Evolutionary conservation across 2,329 filamentous ascomycete species (phyloP).

Genomic region (Trichoderma lentiforme): DNA sequence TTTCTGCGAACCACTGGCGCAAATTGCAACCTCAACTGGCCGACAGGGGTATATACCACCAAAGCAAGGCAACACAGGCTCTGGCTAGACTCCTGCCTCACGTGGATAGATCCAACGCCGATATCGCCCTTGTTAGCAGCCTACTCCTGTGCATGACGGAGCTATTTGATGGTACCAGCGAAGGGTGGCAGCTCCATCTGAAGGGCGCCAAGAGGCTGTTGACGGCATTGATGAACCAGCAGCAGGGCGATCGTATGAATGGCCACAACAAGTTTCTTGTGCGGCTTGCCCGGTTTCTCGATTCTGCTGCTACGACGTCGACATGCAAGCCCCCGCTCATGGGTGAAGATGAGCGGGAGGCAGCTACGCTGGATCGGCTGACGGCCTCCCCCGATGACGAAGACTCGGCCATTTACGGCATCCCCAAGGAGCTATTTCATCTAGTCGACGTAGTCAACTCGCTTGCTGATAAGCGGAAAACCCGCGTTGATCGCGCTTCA

Average conservation of each 20-base stretch:
- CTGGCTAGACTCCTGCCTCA: constrained; percentile 34
- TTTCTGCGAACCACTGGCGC: constrained; percentile 36
- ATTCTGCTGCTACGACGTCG: constrained; percentile 34
- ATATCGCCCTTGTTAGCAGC: constrained; percentile 39
- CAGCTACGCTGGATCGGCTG: constrained; percentile 28
- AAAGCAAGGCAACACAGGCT: constrained; percentile 32
- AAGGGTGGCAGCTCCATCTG: constrained; percentile 42
- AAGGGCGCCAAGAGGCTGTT: constrained; percentile 41
- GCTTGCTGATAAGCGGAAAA: constrained; percentile 33
- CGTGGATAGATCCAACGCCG: constrained; percentile 31
- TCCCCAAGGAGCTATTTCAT: constrained; percentile 36
- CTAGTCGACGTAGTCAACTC: constrained; percentile 34
- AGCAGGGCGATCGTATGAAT: constrained; percentile 33
- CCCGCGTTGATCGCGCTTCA: constrained; percentile 29
- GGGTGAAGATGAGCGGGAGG: constrained; percentile 31
- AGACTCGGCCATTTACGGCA: constrained; percentile 35
- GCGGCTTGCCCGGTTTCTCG: constrained; percentile 32
- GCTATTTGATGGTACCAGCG: constrained; percentile 40
- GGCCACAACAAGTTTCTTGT: constrained; percentile 39
- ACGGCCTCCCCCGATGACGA: constrained; percentile 29
- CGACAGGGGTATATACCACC: constrained; percentile 31
- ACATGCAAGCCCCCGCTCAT: constrained; percentile 35
- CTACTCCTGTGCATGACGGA: constrained; percentile 42
- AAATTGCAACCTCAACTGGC: constrained; percentile 32
- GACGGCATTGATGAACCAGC: constrained; percentile 30